Evolutionary conservation across 352 stramenopile species (phyloP), one percentile per base, ranked within the genome.

Genomic region (Phytophthora tubulina): DNA sequence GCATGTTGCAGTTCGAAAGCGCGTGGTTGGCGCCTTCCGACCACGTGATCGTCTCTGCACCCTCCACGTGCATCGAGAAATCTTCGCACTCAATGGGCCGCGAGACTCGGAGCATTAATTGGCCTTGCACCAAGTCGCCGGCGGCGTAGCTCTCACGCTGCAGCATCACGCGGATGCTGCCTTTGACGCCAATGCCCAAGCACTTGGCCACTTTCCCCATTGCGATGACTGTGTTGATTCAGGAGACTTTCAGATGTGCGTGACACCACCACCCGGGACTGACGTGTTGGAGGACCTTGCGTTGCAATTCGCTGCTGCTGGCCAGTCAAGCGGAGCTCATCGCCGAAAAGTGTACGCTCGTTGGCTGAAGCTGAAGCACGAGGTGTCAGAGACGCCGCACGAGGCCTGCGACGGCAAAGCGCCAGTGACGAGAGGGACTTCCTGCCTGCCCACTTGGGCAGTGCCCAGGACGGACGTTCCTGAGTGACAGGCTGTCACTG

Each of bases 141-240:
- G 64, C 73, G 8, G 60, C 51, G 56, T 78, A 80, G 30, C 38
- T 66, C 46, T 70, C 50, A 35, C 65, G 69, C 7, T 70, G 17
- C 15, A 80, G 45, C 41, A 61, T 15, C 33, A 80, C 49, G 8
- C 41, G 49, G 6, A 78, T 14, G 33, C 39, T 63, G 56, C 65
- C 70, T 36, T 71, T 78, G 46, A 59, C 14, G 41, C 61, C 70
- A 10, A 78, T 61, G 42, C 58, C 49, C 21, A 78, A 54, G 57
- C 51, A 56, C 42, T 66, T 78, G 27, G 46, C 56, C 50, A 78
- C 70, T 32, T 75, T 75, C 36, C 57, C 57, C 73, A 80, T 80
- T 46, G 31, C 17, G n/a, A 32, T 15, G 13, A 59, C 35, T 14
- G 17, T 8, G 7, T 63, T 14, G n/a, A 27, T 52, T 49, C 35